Base-by-base conservation (phyloP, 345 rosid genomes). In the Citrus sp. region DNA sequence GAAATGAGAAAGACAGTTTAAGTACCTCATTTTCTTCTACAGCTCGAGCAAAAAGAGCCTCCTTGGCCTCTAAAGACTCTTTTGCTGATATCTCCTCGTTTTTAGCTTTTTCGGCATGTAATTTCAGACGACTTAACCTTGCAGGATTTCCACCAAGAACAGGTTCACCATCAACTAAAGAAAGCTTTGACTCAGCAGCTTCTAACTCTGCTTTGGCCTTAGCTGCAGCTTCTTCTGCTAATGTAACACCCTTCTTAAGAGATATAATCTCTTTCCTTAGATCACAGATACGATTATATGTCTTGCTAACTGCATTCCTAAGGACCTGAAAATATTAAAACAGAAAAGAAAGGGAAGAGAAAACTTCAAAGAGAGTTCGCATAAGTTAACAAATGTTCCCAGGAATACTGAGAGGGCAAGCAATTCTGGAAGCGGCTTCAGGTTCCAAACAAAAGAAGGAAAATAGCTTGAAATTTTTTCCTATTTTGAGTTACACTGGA, bases 221-320 rank as follows among this genome's bases (percentile, higher is more conserved):
- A 38, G 87, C 86, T 63, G 92, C 90, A 83, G 92, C 89, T 85
- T 88, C 92, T 85, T 96, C 95, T 76, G 92, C 98, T 60, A 88
- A 81, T 77, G 79, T 54, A 77, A 89, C 87, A 79, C 84, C 80
- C 82, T 87, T 92, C 73, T 87, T 89, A 49, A 94, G 86, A 85
- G 92, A 92, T 62, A 79, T 75, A 54, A 94, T 85, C 83, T 97
- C 99, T 83, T 92, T 97, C 90, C 95, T 89, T 76, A 97, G 88
- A 87, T 97, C 99, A 79, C 91, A 80, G 62, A 93, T 89, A 24
- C 98, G 98, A 74, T 93, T 91, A 78, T 89, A 89, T 56, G 97
- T 97, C 90, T 97, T 97, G 89, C 85, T 90, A 73, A 97, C 88
- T 56, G 98, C 94, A 89, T 97, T 97, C 81, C 98, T 89, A 79